Percentiles rank a stretch among this genome's conserved stretches.
Evolutionary conservation across 75 land plant species (phyloP).

Genomic region (Picea sitchensis): DNA sequence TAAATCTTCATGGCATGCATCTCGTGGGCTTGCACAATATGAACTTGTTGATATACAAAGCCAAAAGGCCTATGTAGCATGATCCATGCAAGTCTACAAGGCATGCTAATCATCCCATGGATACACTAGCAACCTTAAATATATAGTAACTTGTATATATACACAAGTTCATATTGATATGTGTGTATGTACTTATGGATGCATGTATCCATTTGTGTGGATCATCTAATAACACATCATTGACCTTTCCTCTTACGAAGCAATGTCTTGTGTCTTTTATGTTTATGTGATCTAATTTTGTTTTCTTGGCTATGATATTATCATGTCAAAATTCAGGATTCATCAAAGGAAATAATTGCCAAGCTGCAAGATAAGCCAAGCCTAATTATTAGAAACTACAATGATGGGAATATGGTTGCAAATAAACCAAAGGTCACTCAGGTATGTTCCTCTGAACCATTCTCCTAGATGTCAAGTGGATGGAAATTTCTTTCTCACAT

Average conservation of each 20-base stretch:
- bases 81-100: too few species aligned
- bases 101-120: too few species aligned
- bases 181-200: too few species aligned
- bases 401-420: slow-evolving; percentile 58
- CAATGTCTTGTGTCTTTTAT: not conserved
- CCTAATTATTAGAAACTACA: slow-evolving; percentile 64
- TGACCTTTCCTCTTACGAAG: not conserved
- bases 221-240: slow-evolving; percentile 26
- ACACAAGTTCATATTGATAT: too few species aligned
- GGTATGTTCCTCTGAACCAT: slow-evolving; percentile 19
- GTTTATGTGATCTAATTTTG: not conserved
- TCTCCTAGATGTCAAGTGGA: not conserved
- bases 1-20: too few species aligned
- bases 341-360: slow-evolving; percentile 33
- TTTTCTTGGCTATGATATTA: not conserved
- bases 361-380: slow-evolving; percentile 51
- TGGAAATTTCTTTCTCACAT: not conserved
- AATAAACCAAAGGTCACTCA: slow-evolving; percentile 46
- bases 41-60: too few species aligned
- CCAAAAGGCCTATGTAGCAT: too few species aligned
- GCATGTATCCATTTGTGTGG: slow-evolving; percentile 27
- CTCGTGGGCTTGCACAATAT: too few species aligned
- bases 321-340: slow-evolving; percentile 30
- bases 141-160: too few species aligned
- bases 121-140: too few species aligned